Evolutionary conservation across 2,329 filamentous ascomycete species (phyloP).

Genomic region (Alternaria gansuensis): DNA sequence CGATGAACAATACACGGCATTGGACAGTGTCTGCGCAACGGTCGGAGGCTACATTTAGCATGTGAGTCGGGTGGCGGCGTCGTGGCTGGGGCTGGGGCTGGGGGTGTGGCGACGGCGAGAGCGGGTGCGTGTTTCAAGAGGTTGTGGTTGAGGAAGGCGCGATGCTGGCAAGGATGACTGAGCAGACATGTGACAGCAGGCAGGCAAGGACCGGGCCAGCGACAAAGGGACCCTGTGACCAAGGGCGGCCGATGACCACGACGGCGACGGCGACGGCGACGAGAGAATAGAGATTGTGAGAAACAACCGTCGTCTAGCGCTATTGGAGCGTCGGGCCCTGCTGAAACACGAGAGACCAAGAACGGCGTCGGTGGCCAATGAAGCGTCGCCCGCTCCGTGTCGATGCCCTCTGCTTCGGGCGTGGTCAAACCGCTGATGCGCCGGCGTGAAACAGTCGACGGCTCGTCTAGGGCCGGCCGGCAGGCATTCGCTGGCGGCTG

Average conservation of each 20-base stretch:
- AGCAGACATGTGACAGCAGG: constrained; percentile 5
- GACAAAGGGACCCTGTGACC: neutral
- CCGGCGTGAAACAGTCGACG: constrained; percentile 43
- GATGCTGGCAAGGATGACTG: constrained; percentile 2
- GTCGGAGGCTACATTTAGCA: constrained; percentile 6
- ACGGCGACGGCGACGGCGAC: neutral
- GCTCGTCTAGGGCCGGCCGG: constrained; percentile 27
- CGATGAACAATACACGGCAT: neutral
- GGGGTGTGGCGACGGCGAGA: constrained; percentile 26
- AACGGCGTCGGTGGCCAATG: constrained; percentile 30
- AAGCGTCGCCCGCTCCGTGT: constrained; percentile 11
- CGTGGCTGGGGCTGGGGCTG: constrained; percentile 24
- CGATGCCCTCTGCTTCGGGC: constrained; percentile 33
- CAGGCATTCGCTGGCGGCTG: constrained; percentile 25
- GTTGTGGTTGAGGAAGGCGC: constrained; percentile 6
- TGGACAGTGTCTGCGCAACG: constrained; percentile 6
- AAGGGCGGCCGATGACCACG: neutral
- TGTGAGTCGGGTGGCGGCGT: constrained; percentile 16
- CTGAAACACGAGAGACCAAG: constrained; percentile 33
- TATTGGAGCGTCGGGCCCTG: constrained; percentile 8
- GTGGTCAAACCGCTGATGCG: constrained; percentile 42
- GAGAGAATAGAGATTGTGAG: neutral
- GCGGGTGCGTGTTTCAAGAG: constrained; percentile 35
- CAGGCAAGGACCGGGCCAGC: constrained; percentile 4
- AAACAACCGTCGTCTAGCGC: constrained; percentile 11